Percentiles rank a stretch among this genome's conserved stretches.
These are phyloP conservation scores for Aspergillus niger DNA, from an alignment of 2,329 filamentous ascomycete genomes.

Conservation along the genomic window DNA sequence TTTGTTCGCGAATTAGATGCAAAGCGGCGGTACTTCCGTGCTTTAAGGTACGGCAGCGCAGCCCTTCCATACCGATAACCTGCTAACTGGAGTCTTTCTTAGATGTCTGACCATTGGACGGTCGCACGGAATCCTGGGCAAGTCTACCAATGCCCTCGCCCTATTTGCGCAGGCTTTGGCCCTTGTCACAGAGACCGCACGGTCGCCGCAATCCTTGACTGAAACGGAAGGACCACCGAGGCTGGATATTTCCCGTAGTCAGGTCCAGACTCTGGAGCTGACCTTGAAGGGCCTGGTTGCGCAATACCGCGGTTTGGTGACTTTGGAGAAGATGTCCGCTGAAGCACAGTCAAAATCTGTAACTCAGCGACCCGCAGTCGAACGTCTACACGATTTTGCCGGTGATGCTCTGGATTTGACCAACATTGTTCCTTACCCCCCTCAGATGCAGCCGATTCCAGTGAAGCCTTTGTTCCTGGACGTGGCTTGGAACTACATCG, in stretches of 20 bases:
- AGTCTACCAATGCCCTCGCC: constrained; percentile 78
- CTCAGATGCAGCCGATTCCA: constrained; percentile 77
- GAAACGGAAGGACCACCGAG: constrained; percentile 59
- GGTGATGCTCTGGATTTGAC: constrained; percentile 69
- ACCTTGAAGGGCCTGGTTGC: constrained; percentile 72
- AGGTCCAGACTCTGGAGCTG: constrained; percentile 60
- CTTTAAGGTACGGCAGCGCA: constrained; percentile 68
- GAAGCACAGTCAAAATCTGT: constrained; percentile 46
- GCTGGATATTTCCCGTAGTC: constrained; percentile 64
- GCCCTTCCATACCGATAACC: constrained; percentile 14
- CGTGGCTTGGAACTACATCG: constrained; percentile 95
- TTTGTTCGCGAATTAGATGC: constrained; percentile 78
- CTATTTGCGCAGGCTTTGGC: constrained; percentile 73
- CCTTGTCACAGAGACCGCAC: constrained; percentile 57
- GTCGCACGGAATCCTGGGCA: constrained; percentile 74
- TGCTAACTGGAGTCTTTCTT: constrained; percentile 3
- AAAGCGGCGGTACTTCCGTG: constrained; percentile 80
- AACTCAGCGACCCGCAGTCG: constrained; percentile 65
- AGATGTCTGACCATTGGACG: constrained; percentile 82
- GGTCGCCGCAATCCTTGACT: constrained; percentile 48
- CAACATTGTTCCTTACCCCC: constrained; percentile 85
- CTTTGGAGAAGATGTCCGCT: constrained; percentile 68
- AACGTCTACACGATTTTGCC: constrained; percentile 75
- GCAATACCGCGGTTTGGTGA: constrained; percentile 81
- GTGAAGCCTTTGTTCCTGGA: constrained; percentile 96